Evolutionary conservation across 2,329 filamentous ascomycete genomes (phyloP).

Genomic region (Fusarium musae): DNA sequence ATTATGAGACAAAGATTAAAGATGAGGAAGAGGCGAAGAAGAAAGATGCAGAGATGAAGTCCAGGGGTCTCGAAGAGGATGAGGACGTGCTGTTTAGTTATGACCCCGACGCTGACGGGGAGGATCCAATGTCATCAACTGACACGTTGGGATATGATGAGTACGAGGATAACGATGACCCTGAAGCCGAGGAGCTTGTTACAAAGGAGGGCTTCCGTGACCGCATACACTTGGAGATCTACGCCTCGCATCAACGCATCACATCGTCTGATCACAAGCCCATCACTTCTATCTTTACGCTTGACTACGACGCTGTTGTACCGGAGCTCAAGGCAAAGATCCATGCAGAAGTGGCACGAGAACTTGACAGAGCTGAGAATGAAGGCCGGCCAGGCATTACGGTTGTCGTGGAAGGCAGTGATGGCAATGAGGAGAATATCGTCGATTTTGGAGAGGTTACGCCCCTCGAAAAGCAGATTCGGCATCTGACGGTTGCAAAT

Average conservation of each 20-base stretch:
- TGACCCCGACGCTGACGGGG: constrained; percentile 80
- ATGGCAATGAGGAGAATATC: constrained; percentile 60
- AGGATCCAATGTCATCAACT: constrained; percentile 50
- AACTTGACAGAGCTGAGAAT: constrained; percentile 91
- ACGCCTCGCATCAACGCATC: constrained; percentile 88
- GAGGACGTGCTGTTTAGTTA: constrained; percentile 91
- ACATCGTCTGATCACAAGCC: constrained; percentile 97
- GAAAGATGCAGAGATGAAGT: constrained; percentile 87
- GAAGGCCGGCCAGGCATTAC: constrained; percentile 86
- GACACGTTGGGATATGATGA: constrained; percentile 68
- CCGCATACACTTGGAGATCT: constrained; percentile 69
- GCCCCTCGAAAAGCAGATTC: constrained; percentile 73
- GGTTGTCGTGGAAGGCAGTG: constrained; percentile 75
- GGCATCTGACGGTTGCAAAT: constrained; percentile 87
- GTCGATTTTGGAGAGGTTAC: constrained; percentile 83
- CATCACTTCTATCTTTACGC: constrained; percentile 80
- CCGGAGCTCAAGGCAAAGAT: constrained; percentile 85
- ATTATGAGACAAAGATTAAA: constrained; percentile 70
- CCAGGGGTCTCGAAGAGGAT: constrained; percentile 81
- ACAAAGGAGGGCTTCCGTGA: constrained; percentile 69
- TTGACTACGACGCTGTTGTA: constrained; percentile 88
- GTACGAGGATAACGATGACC: constrained; percentile 61
- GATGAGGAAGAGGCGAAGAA: constrained; percentile 75
- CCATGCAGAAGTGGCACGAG: constrained; percentile 85
- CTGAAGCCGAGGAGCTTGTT: constrained; percentile 59